These are phyloP conservation scores for Penicillium ochrochloron DNA, from an alignment of 495 filamentous ascomycete species.

Conservation along the genomic window DNA sequence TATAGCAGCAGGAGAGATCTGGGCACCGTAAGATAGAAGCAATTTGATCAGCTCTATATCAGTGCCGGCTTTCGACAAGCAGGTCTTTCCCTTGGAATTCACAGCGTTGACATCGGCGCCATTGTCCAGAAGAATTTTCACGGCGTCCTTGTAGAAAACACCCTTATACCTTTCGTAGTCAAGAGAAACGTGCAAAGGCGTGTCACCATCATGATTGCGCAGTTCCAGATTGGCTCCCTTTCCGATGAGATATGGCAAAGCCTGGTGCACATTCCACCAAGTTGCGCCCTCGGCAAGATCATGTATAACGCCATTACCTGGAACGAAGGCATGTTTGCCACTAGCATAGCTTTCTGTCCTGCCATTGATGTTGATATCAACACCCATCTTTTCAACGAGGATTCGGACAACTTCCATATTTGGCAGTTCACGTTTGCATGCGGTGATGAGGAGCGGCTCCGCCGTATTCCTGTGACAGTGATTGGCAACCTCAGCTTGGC, in stretches of 20 bases:
- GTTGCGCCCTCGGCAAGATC: constrained; percentile 15
- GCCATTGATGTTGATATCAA: constrained; percentile 12
- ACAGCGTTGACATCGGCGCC: constrained; percentile 34
- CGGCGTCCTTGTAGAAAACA: constrained; percentile 22
- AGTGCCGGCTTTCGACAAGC: constrained; percentile 21
- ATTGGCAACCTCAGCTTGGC: not conserved
- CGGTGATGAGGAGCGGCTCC: constrained; percentile 18
- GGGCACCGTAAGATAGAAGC: constrained; percentile 21
- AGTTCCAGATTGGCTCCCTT: constrained; percentile 25
- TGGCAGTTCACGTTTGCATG: constrained; percentile 20
- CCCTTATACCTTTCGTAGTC: not conserved
- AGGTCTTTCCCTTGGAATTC: constrained; percentile 23
- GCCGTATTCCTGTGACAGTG: not conserved
- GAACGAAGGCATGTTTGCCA: not conserved
- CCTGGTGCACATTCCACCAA: constrained; percentile 29
- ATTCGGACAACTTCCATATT: constrained; percentile 24
- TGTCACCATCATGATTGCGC: constrained; percentile 16
- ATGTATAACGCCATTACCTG: constrained; percentile 17
- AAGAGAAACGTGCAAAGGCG: constrained; percentile 22
- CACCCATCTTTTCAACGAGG: constrained; percentile 22
- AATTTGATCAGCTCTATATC: constrained; percentile 20
- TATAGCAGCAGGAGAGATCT: constrained; percentile 10
- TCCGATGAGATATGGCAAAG: constrained; percentile 26
- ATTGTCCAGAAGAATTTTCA: constrained; percentile 28
- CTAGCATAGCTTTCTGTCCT: not conserved